Evolutionary conservation across 768 basidiomycete genomes (phyloP), one percentile per base, ranked within the genome.

Genomic region (Rhizopogon sp.): DNA sequence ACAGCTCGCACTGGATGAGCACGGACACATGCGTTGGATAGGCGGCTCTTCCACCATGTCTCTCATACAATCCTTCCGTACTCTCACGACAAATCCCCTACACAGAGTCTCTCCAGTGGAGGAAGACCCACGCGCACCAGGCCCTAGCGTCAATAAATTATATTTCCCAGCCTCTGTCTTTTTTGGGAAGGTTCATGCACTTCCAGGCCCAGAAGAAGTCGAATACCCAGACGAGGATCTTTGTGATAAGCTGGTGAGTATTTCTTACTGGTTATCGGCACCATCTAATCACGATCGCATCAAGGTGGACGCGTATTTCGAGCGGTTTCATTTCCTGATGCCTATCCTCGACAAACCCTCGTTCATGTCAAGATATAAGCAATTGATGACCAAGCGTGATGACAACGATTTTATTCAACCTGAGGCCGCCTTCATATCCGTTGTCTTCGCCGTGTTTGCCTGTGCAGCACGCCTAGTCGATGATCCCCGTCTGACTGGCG

Each of bases 21-120:
- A 92, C 60, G 91, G 91, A 33, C 90, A 92, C 69, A 84, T 90
- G 80, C 83, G 90, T 56, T 93, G 91, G 91, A 93, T 93, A 62
- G 91, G 91, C 41, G 88, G 90, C 51, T 93, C 92, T 5, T 93
- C 90, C 14, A 90, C 90, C 20, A 92, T 93, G 91, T 90, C 91
- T 6, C 79, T 93, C 61, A 91, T 93, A 46, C 90, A 93, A 65
- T 91, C 90, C 5, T 93, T 93, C 75, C 83, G 82, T 58, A 82
- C 87, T 43, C 71, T 87, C 58, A 90, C 88, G 22, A 80, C 87
- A 5, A 83, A 84, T 31, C 88, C 87, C 6, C 73, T 88, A 20
- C 81, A 87, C 65, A 87, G 88, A 56, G 81, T 88, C 54, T 92
- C 90, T 7, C 88, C 88, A 39, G 87, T 86, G 83, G 87, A 90